Base-by-base conservation (phyloP, 2,329 filamentous ascomycete species). In the Pestalotiopsis sp. region DNA sequence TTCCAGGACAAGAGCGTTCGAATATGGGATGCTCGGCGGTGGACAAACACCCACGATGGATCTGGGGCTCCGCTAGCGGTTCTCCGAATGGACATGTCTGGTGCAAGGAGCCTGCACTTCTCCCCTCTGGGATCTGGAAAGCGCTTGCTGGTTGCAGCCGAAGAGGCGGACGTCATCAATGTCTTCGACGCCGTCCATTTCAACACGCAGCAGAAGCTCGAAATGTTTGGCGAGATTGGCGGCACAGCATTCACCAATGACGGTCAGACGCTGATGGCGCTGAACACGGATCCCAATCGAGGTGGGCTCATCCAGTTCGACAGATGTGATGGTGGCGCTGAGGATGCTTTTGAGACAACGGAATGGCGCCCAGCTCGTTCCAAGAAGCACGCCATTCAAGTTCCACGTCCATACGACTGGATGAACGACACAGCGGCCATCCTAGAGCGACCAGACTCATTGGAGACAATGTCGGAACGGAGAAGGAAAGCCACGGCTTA, bases 11-110 rank as follows among this genome's bases (percentile, higher is more conserved):
- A 87, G 76, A 86, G 85, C 36, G 85, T 95, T 72, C 89, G 90
- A 71, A 88, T 95, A 63, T 95, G 91, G 90, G 93, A 95, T 77
- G 91, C 92, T 7, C 87, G 93, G 9, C 89, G 87, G 66, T 93
- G 91, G 90, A 84, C 81, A 59, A 67, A 66, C 17, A 81, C 85
- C 67, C 85, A 85, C 9, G 80, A 85, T 4, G 88, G 88, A 5
- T 67, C 75, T 25, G 80, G 82, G 64, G 80, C 72, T 2, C 83
- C 88, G 0, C 73, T 91, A 9, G 82, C 83, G 20, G 86, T 86
- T 12, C 82, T 95, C 27, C 82, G 86, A 57, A 88, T 88, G 27
- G 87, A 91, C 74, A 89, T 93, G 84, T 89, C 91, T 2, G 89
- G 91, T 23, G 90, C 90, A 0, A 87, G 93, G 25, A 90, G 87